These are phyloP conservation scores for Hypoxylon fragiforme DNA, from an alignment of 495 filamentous ascomycete species.

Conservation along the genomic window DNA sequence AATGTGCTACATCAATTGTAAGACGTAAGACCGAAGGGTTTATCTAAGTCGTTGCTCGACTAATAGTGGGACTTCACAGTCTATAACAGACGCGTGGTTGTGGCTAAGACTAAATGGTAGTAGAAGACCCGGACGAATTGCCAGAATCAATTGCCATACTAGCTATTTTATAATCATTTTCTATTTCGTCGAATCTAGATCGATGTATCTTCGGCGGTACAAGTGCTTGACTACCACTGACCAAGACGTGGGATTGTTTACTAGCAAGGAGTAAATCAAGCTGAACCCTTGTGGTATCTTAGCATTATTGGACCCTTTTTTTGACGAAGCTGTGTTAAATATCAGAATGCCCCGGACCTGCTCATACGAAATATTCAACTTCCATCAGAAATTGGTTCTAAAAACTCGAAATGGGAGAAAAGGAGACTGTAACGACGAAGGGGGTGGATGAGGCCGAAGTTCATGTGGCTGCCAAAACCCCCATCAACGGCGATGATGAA, in stretches of 20 bases:
- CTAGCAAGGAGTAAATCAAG: constrained; percentile 2
- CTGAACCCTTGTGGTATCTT: constrained; percentile 5
- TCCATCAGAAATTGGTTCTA: not conserved
- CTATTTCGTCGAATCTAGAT: constrained; percentile 10
- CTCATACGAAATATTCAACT: not conserved
- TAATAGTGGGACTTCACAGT: too few relatives aligned
- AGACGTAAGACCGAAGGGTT: too few relatives aligned
- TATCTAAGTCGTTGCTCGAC: too few relatives aligned
- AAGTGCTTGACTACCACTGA: constrained; percentile 6
- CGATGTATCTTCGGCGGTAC: constrained; percentile 9
- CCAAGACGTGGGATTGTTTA: constrained; percentile 6
- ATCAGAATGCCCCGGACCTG: constrained; percentile 1
- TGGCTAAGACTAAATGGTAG: too few relatives aligned
- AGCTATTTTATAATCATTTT: not conserved
- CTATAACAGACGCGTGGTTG: too few relatives aligned
- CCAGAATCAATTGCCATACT: too few relatives aligned
- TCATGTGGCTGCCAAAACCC: constrained; percentile 27
- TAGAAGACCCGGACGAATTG: too few relatives aligned
- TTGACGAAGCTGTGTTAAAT: too few relatives aligned
- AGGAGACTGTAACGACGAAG: constrained; percentile 29
- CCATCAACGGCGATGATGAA: constrained; percentile 11
- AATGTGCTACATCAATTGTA: constrained; percentile 2
- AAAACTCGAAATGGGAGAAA: constrained; percentile 9
- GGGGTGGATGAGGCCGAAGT: constrained; percentile 33
- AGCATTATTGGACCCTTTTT: not conserved